These are phyloP conservation scores for Corynascus novoguineensis DNA, from an alignment of 495 filamentous ascomycete genomes.

Conservation along the genomic window DNA sequence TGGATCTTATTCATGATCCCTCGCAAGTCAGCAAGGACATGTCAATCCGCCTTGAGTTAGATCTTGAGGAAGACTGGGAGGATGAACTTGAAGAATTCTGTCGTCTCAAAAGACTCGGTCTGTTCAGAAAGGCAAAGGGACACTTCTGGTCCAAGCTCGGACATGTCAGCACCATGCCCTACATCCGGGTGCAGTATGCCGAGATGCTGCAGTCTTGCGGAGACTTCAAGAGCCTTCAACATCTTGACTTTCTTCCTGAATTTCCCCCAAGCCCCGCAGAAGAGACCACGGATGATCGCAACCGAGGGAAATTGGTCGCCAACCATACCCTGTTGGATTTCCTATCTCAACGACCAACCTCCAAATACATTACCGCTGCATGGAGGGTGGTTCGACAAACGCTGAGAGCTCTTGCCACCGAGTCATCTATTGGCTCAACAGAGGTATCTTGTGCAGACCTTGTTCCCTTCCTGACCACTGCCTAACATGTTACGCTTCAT, in stretches of 20 bases:
- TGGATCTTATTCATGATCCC: constrained; percentile 21
- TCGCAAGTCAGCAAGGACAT: constrained; percentile 17
- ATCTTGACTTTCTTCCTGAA: background rate
- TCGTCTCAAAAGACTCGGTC: constrained; percentile 22
- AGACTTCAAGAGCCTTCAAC: constrained; percentile 12
- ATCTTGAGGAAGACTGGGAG: constrained; percentile 19
- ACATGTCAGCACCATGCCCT: constrained; percentile 7
- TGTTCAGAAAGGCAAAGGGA: constrained; percentile 19
- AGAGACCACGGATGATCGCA: background rate
- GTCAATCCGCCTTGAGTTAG: constrained; percentile 11
- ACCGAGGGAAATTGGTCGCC: constrained; percentile 8
- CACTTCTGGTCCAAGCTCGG: constrained; percentile 11
- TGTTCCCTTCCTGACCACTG: background rate
- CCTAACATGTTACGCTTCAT: background rate
- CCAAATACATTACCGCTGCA: background rate
- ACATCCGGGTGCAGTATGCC: constrained; percentile 18
- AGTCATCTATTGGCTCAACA: constrained; percentile 15
- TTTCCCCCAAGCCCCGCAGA: background rate
- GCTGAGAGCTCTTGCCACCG: background rate
- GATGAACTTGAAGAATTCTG: constrained; percentile 21
- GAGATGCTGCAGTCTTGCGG: constrained; percentile 22
- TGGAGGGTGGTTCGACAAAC: background rate
- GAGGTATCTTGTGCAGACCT: constrained; percentile 9
- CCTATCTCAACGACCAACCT: background rate
- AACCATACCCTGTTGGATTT: constrained; percentile 13